Evolutionary conservation across 148 eudicot species (phyloP), one percentile per base, ranked within the genome.

Genomic region (Rhododendron ferrugineum): DNA sequence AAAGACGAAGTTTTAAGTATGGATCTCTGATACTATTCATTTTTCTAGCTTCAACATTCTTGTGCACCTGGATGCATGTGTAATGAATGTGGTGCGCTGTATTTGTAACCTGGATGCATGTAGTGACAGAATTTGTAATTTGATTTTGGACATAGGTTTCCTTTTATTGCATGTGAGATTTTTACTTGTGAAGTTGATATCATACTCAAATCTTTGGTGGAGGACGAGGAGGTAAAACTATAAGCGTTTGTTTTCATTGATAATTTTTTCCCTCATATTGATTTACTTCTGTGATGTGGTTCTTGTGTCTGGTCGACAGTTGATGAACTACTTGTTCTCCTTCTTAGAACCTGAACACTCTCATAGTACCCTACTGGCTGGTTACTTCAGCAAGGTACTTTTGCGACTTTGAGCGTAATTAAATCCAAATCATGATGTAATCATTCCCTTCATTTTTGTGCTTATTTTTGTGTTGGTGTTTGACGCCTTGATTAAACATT

Each of bases 121-220:
- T 68, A 76, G 5, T 32, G 32, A 64, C 28, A 81, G 10, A 44
- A 75, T 79, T n/a, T 47, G 34, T 86, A 54, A 64, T 81, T 56
- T 83, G 73, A 79, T 81, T 50, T 23, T 81, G 18, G 46, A 20
- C 83, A 84, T 66, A 96, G 99, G 93, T 94, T 95, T 88, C 99
- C 99, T 85, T 95, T 96, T 81, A 86, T 96, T 89, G 90, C 98
- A 73, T 96, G 98, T 89, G 99, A 96, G 89, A 95, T 96, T 76
- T 92, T 96, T 81, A 94, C 97, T 32, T 96, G 99, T 92, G 99
- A 96, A 89, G 99, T 96, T 87, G 99, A 96, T 92, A 91, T 93
- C 78, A 93, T 96, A 83, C 95, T 96, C 78, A 95, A 91, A 87
- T 93, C 98, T 70, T 90, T 96, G 92, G 94, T 95, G 62, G 99